These are phyloP conservation scores for Leccinum longicurvipes DNA, from an alignment of 768 basidiomycete genomes.

Conservation along the genomic window DNA sequence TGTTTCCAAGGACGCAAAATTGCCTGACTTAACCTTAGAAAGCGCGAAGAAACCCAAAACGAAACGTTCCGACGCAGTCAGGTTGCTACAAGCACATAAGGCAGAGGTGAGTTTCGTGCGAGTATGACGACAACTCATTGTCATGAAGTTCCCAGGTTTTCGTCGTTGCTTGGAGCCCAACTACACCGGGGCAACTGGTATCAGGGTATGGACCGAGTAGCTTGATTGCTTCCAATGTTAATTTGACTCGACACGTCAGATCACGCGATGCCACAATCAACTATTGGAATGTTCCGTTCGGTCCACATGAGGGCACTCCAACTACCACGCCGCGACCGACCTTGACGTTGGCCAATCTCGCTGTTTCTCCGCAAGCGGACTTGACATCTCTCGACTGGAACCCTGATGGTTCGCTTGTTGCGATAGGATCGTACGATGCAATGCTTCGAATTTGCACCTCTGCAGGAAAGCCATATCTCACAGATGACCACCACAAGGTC, in stretches of 20 bases:
- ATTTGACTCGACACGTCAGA: slow-evolving; percentile 32
- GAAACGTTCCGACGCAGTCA: slow-evolving; percentile 39
- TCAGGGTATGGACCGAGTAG: slow-evolving; percentile 55
- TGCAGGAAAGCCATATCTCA: slow-evolving; percentile 60
- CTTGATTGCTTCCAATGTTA: neutral
- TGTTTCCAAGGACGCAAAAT: slow-evolving; percentile 21
- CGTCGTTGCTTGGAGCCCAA: slow-evolving; percentile 77
- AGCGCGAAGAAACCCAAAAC: slow-evolving; percentile 33
- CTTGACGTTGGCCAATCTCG: slow-evolving; percentile 46
- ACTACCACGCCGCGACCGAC: slow-evolving; percentile 33
- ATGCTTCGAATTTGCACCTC: slow-evolving; percentile 65
- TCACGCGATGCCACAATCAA: slow-evolving; percentile 76
- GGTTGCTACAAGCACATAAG: slow-evolving; percentile 55
- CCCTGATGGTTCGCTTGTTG: slow-evolving; percentile 65
- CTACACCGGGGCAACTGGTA: slow-evolving; percentile 53
- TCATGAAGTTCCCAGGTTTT: slow-evolving; percentile 57
- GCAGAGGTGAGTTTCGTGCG: slow-evolving; percentile 45
- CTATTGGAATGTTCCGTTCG: slow-evolving; percentile 62
- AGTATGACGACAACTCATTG: slow-evolving; percentile 5
- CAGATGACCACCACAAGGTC: slow-evolving; percentile 65
- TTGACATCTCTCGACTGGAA: slow-evolving; percentile 80
- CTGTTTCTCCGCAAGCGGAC: slow-evolving; percentile 50
- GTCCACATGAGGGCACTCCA: slow-evolving; percentile 22
- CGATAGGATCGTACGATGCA: slow-evolving; percentile 76
- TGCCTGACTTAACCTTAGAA: slow-evolving; percentile 20